A percentile compares a stretch with the other conserved stretches of the same genome.
phyloP scores from a whole-genome alignment of 768 basidiomycete species.

The Boletus rubroflammeus region DNA sequence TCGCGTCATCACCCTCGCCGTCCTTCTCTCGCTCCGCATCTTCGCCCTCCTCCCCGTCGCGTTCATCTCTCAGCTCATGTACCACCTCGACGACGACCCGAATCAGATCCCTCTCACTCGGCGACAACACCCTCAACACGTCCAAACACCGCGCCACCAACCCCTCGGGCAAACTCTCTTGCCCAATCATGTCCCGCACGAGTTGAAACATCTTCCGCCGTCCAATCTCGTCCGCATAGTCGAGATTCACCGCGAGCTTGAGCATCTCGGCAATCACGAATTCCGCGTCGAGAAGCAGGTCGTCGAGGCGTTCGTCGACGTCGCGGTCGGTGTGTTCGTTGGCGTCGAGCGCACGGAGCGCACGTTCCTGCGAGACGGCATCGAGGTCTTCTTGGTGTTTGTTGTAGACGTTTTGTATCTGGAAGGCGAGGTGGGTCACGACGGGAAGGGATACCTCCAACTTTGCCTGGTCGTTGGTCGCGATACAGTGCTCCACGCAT shows the following conservation, averaged over 20 bases:
- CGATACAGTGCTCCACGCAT: constrained; percentile 74
- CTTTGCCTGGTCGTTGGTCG: constrained; percentile 53
- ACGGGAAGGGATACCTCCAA: constrained; percentile 76
- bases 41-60: constrained; percentile 40
- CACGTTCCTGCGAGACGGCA: constrained; percentile 37
- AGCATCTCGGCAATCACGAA: constrained; percentile 82
- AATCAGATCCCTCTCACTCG: constrained; percentile 80
- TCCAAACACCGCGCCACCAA: constrained; percentile 78
- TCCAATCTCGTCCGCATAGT: constrained; percentile 92
- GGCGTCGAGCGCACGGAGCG: constrained; percentile 29
- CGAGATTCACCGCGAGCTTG: constrained; percentile 70
- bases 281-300: constrained; percentile 34
- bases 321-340: constrained; percentile 34
- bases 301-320: constrained; percentile 48
- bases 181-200: constrained; percentile 80
- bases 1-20: constrained; percentile 14
- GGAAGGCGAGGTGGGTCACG: constrained; percentile 76
- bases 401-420: constrained; percentile 71
- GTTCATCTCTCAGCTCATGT: constrained; percentile 61
- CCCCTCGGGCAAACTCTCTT: constrained; percentile 62
- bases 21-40: constrained; percentile 37
- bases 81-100: constrained; percentile 86
- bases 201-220: constrained; percentile 83
- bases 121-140: constrained; percentile 67
- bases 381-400: constrained; percentile 45